Base-by-base conservation (phyloP, 2,329 filamentous ascomycete genomes). In the Microcera coccophila region DNA sequence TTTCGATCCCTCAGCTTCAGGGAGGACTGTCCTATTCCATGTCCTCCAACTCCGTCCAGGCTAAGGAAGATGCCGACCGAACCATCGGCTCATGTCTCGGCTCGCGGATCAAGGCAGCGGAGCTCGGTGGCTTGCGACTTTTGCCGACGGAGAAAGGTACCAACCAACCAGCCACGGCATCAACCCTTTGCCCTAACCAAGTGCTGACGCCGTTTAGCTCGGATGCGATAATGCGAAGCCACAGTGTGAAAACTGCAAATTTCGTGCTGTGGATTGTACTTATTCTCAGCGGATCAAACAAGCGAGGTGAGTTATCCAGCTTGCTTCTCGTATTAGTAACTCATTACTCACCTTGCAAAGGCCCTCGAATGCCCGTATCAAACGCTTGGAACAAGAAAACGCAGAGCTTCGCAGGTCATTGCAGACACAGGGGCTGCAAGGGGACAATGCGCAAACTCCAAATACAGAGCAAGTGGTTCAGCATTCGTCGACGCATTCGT, bases 371-470 rank as follows among this genome's bases (percentile, higher is more conserved):
- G 62, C 65, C 7, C 65, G 62, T 3, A 57, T 52, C 10, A 41
- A 44, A 5, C 64, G 60, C 56, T 41, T 71, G 21, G 49, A 53
- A 9, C 60, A 68, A 31, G 68, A 71, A 32, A 69, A 67, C 12
- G 62, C 62, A 9, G 45, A 61, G 36, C 42, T 70, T 2, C 43
- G 50, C 7, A 15, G 52, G 62, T 66, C 63, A 54, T 58, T 18
- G 24, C 45, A 28, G 45, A 53, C 22, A 5, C 39, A 14, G 43
- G n/a, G n/a, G n/a, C n/a, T n/a, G n/a, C n/a, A n/a, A n/a, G n/a
- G n/a, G n/a, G n/a, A n/a, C n/a, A n/a, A n/a, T n/a, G n/a, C n/a
- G n/a, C n/a, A n/a, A n/a, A n/a, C n/a, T n/a, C n/a, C n/a, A n/a
- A n/a, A n/a, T n/a, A n/a, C n/a, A n/a, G n/a, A n/a, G n/a, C n/a